phyloP scores from a whole-genome alignment of 23 red algal species.

The Gracilaria caudata region DNA sequence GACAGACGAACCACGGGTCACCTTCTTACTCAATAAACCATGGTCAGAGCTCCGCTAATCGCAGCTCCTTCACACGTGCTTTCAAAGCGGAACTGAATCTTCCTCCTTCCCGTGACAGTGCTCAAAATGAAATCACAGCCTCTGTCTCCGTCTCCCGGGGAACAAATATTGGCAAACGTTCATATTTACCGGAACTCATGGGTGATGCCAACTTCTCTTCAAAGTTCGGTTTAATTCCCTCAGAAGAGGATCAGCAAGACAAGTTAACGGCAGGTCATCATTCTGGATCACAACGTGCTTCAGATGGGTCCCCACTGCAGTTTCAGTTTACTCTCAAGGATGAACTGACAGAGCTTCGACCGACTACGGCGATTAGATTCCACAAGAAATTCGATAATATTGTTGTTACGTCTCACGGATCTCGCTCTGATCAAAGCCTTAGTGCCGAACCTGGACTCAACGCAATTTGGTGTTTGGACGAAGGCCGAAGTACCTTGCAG shows the following conservation, averaged over 20 bases:
- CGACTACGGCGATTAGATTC: conserved; percentile 32
- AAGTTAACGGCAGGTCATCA: not conserved
- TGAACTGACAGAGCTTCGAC: conserved; percentile 2
- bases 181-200: conserved; percentile 12
- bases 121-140: not conserved
- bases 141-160: not conserved
- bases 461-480: conserved; percentile 40
- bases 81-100: conserved; percentile 19
- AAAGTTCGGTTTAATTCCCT: conserved; percentile 1
- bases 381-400: conserved; percentile 50
- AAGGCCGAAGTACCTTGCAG: conserved; percentile 32
- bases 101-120: not conserved
- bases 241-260: not conserved
- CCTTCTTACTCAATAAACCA: conserved; percentile 3
- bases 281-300: conserved; percentile 4
- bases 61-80: conserved; percentile 12
- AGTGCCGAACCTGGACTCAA: conserved; percentile 18
- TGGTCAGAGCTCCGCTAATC: no score
- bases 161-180: not conserved
- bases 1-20: not conserved
- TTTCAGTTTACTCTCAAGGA: conserved; percentile 25
- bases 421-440: conserved; percentile 13
- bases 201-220: conserved; percentile 21
- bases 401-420: conserved; percentile 31
- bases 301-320: conserved; percentile 26